Evolutionary conservation across 257 asterid genomes (phyloP).

Genomic region (Rehmannia glutinosa): DNA sequence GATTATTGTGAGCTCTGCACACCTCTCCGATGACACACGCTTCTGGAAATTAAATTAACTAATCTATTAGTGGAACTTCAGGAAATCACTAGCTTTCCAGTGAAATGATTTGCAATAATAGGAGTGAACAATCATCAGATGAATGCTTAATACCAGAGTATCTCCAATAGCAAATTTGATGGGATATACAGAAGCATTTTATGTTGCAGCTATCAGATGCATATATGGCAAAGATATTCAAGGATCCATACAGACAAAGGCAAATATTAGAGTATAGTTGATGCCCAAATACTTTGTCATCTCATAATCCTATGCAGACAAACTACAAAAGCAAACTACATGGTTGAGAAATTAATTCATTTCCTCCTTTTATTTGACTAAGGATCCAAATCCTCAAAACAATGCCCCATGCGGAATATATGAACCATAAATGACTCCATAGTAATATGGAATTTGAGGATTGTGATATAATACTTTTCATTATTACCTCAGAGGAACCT

Average conservation of each 20-base stretch:
- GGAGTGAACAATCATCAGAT: not conserved
- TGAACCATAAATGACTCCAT: not conserved
- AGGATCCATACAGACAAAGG: not conserved
- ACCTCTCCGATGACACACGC: constrained; percentile 91
- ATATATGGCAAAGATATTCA: not conserved
- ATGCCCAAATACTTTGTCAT: too few species aligned
- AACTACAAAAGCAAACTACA: not conserved
- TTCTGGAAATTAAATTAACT: constrained; percentile 37
- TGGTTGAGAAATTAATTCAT: constrained; percentile 3
- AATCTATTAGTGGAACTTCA: not conserved
- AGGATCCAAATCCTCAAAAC: not conserved
- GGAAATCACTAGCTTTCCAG: constrained; percentile 8
- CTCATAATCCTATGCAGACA: too few species aligned
- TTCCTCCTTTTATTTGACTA: not conserved
- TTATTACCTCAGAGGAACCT: constrained; percentile 67
- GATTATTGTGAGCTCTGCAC: constrained; percentile 86
- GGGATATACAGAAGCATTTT: not conserved
- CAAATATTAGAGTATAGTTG: not conserved
- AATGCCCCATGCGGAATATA: not conserved
- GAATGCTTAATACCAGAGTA: not conserved
- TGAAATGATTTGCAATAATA: not conserved
- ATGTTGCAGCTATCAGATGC: not conserved
- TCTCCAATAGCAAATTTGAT: not conserved
- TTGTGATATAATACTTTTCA: not conserved
- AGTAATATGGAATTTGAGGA: too few species aligned